phyloP scores from a whole-genome alignment of 805 yeast genomes.

The Yarrowia sp. region DNA sequence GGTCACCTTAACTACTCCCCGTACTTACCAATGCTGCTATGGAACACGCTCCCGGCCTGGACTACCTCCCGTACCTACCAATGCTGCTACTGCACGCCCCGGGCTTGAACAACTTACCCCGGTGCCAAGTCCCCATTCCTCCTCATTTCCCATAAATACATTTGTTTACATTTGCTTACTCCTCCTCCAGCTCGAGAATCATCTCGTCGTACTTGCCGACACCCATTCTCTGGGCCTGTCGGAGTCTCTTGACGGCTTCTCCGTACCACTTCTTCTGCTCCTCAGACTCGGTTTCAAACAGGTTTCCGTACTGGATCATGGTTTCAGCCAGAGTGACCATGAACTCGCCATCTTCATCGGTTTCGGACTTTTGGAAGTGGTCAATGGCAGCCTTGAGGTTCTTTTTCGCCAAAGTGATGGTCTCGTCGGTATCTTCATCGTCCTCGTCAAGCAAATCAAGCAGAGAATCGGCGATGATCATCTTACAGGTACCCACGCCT shows the following conservation, averaged over 20 bases:
- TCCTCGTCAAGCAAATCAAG: conserved; percentile 45
- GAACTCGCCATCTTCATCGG: conserved; percentile 75
- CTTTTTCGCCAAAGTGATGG: conserved; percentile 52
- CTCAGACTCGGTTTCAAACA: conserved; percentile 66
- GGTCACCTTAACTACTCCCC: too few species aligned
- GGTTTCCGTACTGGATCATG: conserved; percentile 76
- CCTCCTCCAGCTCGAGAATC: conserved; percentile 49
- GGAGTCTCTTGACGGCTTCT: conserved; percentile 71
- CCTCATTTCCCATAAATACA: too few species aligned
- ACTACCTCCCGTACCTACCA: too few species aligned
- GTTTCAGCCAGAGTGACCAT: conserved; percentile 91
- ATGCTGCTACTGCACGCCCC: too few species aligned
- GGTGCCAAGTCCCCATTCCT: too few species aligned
- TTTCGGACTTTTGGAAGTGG: conserved; percentile 65
- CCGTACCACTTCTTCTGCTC: conserved; percentile 72
- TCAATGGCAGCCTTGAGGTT: conserved; percentile 62
- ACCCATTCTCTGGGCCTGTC: conserved; percentile 61
- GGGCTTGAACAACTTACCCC: too few species aligned
- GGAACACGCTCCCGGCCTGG: too few species aligned
- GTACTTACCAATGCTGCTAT: too few species aligned
- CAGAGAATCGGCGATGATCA: conserved; percentile 47
- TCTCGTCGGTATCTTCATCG: conserved; percentile 43
- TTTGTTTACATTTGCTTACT: background rate
- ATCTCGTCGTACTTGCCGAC: conserved; percentile 50
- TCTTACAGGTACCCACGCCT: conserved; percentile 49